Evolutionary conservation across 495 filamentous ascomycete species (phyloP).

Genomic region (Niebla homalea): DNA sequence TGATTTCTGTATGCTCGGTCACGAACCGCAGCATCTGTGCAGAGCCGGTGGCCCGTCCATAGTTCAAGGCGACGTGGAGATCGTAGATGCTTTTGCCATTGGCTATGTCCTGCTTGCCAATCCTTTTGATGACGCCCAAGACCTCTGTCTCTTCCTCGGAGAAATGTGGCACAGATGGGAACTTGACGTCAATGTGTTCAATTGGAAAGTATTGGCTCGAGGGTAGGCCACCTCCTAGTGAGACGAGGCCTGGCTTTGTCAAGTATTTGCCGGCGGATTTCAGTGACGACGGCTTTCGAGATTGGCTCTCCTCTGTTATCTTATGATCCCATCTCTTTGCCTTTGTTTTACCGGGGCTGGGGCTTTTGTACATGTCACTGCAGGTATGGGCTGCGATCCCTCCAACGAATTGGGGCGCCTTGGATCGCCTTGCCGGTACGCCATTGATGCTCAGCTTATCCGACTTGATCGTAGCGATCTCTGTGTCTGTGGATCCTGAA

Average conservation of each 20-base stretch:
- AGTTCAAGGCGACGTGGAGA: constrained; percentile 75
- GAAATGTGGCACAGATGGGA: constrained; percentile 55
- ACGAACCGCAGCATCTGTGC: constrained; percentile 79
- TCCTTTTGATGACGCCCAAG: constrained; percentile 40
- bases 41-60: constrained; percentile 72
- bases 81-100: constrained; percentile 56
- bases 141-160: constrained; percentile 46
- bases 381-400: constrained; percentile 65
- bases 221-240: constrained; percentile 83
- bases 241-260: constrained; percentile 62
- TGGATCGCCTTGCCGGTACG: constrained; percentile 54
- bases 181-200: constrained; percentile 51
- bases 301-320: constrained; percentile 42
- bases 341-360: constrained; percentile 54
- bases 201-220: constrained; percentile 84
- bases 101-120: constrained; percentile 71
- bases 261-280: constrained; percentile 69
- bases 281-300: constrained; percentile 33
- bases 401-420: constrained; percentile 50
- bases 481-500: constrained; percentile 26
- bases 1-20: constrained; percentile 83
- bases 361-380: constrained; percentile 75
- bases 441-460: constrained; percentile 58
- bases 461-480: constrained; percentile 27
- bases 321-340: constrained; percentile 72